phyloP scores from a whole-genome alignment of 2,329 filamentous ascomycete genomes.

The Dryadomyces quercivorus region DNA sequence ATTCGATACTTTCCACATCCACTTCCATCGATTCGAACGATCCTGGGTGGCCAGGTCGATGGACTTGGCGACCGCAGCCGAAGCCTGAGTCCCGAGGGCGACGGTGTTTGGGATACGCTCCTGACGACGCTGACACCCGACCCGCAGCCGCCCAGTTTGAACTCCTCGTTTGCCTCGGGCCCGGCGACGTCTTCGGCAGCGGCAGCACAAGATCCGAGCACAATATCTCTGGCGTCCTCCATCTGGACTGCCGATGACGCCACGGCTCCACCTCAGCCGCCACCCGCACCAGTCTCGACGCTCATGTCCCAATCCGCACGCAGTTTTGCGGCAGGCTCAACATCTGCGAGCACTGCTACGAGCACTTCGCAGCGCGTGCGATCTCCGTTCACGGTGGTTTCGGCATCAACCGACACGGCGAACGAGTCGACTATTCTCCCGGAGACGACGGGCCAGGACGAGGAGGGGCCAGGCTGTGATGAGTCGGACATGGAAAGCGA shows the following conservation, averaged over 20 bases:
- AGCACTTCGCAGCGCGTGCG: slow-evolving; percentile 8
- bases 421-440: slow-evolving; percentile 8
- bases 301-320: background rate
- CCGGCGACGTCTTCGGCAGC: slow-evolving; percentile 28
- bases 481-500: slow-evolving; percentile 43
- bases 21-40: slow-evolving; percentile 3
- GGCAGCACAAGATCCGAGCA: background rate
- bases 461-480: slow-evolving; percentile 32
- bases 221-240: background rate
- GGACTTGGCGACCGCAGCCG: slow-evolving; percentile 76
- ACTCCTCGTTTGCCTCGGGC: slow-evolving; percentile 70
- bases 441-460: background rate
- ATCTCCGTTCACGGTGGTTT: slow-evolving; percentile 9
- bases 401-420: slow-evolving; percentile 2
- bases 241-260: background rate
- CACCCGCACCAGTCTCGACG: background rate
- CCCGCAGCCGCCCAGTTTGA: slow-evolving; percentile 63
- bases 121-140: slow-evolving; percentile 72
- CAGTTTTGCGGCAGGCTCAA: background rate
- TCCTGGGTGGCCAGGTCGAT: slow-evolving; percentile 31
- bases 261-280: background rate
- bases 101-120: slow-evolving; percentile 66
- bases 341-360: slow-evolving; percentile 6
- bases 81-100: slow-evolving; percentile 62
- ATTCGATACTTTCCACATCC: background rate